A percentile compares a stretch with the other conserved stretches of the same genome.
Conservation (phyloP, 2,329 filamentous ascomycete species). For the Hypoxylon sp. region DNA sequence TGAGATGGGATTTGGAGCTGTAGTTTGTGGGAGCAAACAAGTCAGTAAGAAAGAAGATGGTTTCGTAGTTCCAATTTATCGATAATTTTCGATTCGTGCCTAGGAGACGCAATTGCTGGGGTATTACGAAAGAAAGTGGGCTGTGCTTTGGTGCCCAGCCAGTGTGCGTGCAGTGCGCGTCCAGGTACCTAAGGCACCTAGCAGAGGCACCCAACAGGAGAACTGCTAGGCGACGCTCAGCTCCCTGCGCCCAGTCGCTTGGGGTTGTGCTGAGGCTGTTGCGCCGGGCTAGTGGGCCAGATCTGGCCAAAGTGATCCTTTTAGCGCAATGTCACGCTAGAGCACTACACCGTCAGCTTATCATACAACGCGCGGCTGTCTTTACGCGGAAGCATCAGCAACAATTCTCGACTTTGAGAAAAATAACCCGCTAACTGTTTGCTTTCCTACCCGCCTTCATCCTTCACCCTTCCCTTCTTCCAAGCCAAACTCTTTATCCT, state of each 20-base stretch:
- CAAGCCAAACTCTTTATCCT: background rate
- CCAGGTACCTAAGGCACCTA: no score
- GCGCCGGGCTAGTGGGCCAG: no score
- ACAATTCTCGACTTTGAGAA: conserved; percentile 19
- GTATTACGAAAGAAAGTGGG: conserved; percentile 39
- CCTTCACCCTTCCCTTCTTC: background rate
- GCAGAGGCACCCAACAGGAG: no score
- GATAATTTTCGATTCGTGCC: conserved; percentile 36
- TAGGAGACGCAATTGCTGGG: conserved; percentile 23
- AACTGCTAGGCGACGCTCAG: no score
- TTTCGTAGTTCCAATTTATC: conserved; percentile 31
- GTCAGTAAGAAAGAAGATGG: conserved; percentile 23
- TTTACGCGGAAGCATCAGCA: conserved; percentile 27
- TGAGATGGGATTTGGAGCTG: background rate
- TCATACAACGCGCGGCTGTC: conserved; percentile 20
- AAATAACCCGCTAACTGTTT: background rate
- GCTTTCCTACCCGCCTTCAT: background rate
- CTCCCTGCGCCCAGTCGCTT: no score
- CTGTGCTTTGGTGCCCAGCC: conserved; percentile 25
- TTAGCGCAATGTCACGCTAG: background rate
- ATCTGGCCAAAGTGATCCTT: no score
- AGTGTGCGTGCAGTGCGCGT: no score
- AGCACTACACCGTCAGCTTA: background rate
- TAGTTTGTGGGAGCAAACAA: conserved; percentile 11
- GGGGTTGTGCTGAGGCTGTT: no score